Evolutionary conservation across 495 filamentous ascomycete species (phyloP).

Genomic region (Daldinia grandis): DNA sequence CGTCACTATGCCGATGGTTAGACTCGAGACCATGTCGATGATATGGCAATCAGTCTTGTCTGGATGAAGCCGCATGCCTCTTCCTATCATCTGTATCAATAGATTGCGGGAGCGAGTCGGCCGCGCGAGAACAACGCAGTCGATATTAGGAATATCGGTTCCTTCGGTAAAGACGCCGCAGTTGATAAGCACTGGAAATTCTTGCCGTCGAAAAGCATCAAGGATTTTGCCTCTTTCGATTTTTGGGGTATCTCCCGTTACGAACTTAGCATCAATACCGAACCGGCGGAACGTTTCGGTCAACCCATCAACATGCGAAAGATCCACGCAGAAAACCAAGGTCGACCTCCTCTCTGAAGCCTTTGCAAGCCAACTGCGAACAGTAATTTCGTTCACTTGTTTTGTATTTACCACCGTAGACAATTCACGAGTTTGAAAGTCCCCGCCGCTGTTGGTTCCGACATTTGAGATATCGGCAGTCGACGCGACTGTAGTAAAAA

Average conservation of each 20-base stretch:
- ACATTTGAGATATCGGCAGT: constrained; percentile 78
- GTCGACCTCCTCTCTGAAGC: constrained; percentile 80
- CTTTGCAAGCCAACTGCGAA: constrained; percentile 83
- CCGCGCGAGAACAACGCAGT: constrained; percentile 88
- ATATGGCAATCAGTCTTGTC: constrained; percentile 91
- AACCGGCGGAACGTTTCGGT: constrained; percentile 76
- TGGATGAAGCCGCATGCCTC: constrained; percentile 83
- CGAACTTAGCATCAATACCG: constrained; percentile 82
- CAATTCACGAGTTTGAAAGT: constrained; percentile 78
- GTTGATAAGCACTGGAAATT: constrained; percentile 90
- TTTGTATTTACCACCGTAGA: constrained; percentile 82
- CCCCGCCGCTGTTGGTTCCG: constrained; percentile 68
- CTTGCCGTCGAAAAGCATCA: constrained; percentile 73
- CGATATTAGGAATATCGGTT: constrained; percentile 97
- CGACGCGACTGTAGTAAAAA: constrained; percentile 92
- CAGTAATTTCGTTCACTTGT: constrained; percentile 78
- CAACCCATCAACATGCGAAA: constrained; percentile 77
- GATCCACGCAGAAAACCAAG: constrained; percentile 90
- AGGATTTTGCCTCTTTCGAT: constrained; percentile 70
- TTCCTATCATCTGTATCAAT: constrained; percentile 96
- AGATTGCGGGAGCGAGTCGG: constrained; percentile 91
- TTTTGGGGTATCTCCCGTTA: constrained; percentile 80
- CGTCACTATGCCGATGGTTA: constrained; percentile 83
- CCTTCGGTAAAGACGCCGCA: constrained; percentile 96
- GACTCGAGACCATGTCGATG: constrained; percentile 92